phyloP scores from a whole-genome alignment of 192 early-diverging fungal genomes.

The Coemansia sp. region DNA sequence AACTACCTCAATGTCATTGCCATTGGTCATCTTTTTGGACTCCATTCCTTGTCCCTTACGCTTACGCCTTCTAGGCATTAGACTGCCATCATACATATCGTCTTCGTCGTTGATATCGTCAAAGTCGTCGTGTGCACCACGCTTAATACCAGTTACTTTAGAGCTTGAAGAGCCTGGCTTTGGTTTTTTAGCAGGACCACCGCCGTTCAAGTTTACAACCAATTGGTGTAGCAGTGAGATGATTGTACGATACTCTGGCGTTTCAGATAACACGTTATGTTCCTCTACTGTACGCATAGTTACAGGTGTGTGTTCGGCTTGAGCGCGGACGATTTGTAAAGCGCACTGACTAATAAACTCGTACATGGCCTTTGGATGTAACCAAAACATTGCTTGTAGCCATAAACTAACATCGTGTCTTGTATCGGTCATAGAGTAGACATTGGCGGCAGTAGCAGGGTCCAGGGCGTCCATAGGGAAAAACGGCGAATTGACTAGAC shows the following conservation, averaged over 20 bases:
- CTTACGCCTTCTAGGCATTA: conserved; percentile 20
- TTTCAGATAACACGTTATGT: conserved; percentile 2
- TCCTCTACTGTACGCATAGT: conserved; percentile 4
- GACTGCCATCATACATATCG: not conserved
- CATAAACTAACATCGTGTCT: conserved; percentile 50
- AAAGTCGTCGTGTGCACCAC: not conserved
- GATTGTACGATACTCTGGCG: conserved; percentile 2
- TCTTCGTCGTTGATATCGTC: not conserved
- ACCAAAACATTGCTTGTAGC: conserved; percentile 53
- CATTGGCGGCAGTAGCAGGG: not conserved
- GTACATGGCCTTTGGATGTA: conserved; percentile 42
- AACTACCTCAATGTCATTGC: conserved; percentile 9
- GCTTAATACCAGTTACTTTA: not conserved
- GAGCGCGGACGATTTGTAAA: conserved; percentile 17
- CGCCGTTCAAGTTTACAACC: conserved; percentile 9
- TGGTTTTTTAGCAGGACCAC: not conserved
- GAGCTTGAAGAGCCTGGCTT: not conserved
- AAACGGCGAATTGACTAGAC: conserved; percentile 32
- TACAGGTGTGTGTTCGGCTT: not conserved
- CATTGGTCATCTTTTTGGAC: not conserved
- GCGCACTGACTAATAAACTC: conserved; percentile 45
- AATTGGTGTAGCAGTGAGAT: conserved; percentile 15
- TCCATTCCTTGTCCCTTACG: conserved; percentile 16
- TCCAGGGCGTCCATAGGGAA: conserved; percentile 15
- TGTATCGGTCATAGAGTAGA: conserved; percentile 18